Evolutionary conservation across 371 early-diverging fungal genomes (phyloP).

Genomic region (Mortierella sp.): DNA sequence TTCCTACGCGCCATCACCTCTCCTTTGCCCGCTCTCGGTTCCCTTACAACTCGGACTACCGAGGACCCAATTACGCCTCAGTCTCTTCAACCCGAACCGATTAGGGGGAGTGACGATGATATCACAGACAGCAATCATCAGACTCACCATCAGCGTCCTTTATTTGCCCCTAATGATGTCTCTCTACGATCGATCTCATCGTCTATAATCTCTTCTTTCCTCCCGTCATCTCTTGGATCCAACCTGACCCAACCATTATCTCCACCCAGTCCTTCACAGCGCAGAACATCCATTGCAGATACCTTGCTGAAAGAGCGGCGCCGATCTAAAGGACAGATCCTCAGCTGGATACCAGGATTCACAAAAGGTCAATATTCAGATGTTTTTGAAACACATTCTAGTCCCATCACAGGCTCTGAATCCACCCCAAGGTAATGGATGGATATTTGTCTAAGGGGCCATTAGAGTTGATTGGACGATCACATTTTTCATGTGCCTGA

Average conservation of each 20-base stretch:
- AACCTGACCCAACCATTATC: not conserved
- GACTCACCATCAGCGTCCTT: not conserved
- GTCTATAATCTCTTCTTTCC: constrained; percentile 2
- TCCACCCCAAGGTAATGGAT: constrained; percentile 11
- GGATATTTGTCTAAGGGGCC: not conserved
- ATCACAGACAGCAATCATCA: not conserved
- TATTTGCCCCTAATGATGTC: not conserved
- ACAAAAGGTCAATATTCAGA: constrained; percentile 7
- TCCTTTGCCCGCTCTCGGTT: constrained; percentile 20
- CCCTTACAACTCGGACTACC: constrained; percentile 2
- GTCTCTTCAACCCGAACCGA: not conserved
- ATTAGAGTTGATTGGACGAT: too few species aligned
- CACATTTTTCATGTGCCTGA: too few species aligned
- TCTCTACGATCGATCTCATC: constrained; percentile 15
- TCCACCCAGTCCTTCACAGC: constrained; percentile 11
- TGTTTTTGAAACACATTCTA: constrained; percentile 10
- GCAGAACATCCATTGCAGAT: constrained; percentile 20
- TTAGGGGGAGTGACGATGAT: not conserved
- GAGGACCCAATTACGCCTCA: not conserved
- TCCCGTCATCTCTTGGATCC: constrained; percentile 7
- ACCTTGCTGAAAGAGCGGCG: constrained; percentile 30
- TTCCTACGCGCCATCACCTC: constrained; percentile 45
- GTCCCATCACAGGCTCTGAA: not conserved
- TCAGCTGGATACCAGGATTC: constrained; percentile 32
- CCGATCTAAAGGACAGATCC: constrained; percentile 23